phyloP scores from a whole-genome alignment of 1,284 basidiomycete species.

The Melanopsichium pennsylvanicum region DNA sequence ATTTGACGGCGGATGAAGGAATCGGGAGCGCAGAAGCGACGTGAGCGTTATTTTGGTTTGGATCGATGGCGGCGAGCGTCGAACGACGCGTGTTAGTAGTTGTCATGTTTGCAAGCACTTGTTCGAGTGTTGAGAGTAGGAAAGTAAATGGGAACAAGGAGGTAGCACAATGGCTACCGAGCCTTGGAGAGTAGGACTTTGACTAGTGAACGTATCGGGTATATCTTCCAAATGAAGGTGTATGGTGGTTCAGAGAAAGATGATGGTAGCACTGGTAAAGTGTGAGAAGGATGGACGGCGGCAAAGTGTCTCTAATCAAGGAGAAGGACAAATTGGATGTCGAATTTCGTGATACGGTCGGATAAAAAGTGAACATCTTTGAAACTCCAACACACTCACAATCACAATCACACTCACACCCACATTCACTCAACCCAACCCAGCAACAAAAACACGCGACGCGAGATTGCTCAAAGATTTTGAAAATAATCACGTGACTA shows the following conservation, averaged over 20 bases:
- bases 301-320: no score
- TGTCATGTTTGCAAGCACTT: conserved; percentile 40
- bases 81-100: conserved; percentile 46
- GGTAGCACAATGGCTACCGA: background rate
- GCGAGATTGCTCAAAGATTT: conserved; percentile 15
- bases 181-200: background rate
- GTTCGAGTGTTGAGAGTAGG: conserved; percentile 8
- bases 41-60: conserved; percentile 53
- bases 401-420: no score
- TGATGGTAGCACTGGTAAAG: no score
- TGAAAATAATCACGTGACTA: conserved; percentile 35
- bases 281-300: no score
- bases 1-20: conserved; percentile 44
- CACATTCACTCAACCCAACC: background rate
- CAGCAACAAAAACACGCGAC: conserved; percentile 40
- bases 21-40: conserved; percentile 39
- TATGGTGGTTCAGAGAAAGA: no score
- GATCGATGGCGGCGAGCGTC: conserved; percentile 54
- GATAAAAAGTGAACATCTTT: no score
- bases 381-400: no score
- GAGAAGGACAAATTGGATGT: no score
- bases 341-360: no score
- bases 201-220: no score
- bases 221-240: background rate
- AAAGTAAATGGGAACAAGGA: background rate